Evolutionary conservation across 345 rosid species (phyloP).

Genomic region (Mercurialis annua): DNA sequence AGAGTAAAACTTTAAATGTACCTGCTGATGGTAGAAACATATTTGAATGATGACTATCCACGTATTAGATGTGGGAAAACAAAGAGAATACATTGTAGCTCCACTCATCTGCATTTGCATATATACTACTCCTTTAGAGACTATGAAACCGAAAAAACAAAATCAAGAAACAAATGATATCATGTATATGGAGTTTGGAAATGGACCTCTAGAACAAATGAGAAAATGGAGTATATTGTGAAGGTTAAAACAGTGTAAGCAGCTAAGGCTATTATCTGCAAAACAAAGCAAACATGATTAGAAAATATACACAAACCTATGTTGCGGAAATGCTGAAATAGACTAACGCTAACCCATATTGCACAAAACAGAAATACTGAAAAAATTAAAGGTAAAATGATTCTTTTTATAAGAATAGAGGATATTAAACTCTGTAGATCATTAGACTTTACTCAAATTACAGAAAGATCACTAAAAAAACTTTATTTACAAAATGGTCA

Average conservation of each 20-base stretch:
- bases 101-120: constrained; percentile 41
- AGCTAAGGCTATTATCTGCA: constrained; percentile 40
- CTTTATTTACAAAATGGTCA: too few relatives aligned
- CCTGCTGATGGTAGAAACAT: constrained; percentile 49
- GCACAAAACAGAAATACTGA: too few relatives aligned
- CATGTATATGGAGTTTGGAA: not conserved
- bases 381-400: too few relatives aligned
- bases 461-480: too few relatives aligned
- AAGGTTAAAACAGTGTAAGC: constrained; percentile 39
- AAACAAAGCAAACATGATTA: constrained; percentile 5
- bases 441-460: too few relatives aligned
- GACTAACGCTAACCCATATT: too few relatives aligned
- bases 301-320: too few relatives aligned
- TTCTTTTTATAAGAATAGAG: too few relatives aligned
- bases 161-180: not conserved
- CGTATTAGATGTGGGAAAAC: constrained; percentile 54
- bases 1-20: too few relatives aligned
- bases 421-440: too few relatives aligned
- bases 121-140: not conserved
- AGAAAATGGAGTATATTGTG: constrained; percentile 38
- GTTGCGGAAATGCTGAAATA: too few relatives aligned
- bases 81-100: constrained; percentile 57
- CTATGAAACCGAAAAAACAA: not conserved
- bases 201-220: constrained; percentile 50
- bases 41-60: constrained; percentile 56